Evolutionary conservation across 2,329 filamentous ascomycete species (phyloP).

Genomic region (Daldinia eschscholtzii): DNA sequence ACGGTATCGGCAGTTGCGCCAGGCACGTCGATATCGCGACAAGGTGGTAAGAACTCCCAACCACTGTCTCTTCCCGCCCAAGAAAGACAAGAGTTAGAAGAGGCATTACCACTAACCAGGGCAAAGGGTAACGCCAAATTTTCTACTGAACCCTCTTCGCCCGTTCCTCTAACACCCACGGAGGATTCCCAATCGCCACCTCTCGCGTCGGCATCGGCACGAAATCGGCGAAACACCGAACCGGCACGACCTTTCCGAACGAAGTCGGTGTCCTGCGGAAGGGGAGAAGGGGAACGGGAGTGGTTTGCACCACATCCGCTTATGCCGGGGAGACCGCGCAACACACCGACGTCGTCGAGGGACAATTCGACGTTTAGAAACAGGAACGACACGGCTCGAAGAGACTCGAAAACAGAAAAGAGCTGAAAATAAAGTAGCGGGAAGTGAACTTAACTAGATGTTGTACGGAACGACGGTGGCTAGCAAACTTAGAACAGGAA

Average conservation of each 20-base stretch:
- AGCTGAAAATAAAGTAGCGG: too few relatives aligned
- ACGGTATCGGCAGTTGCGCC: conserved; percentile 16
- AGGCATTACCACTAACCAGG: background rate
- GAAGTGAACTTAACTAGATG: too few relatives aligned
- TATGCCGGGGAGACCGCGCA: conserved; percentile 31
- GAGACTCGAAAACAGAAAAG: background rate
- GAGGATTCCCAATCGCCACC: background rate
- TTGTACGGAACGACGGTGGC: too few relatives aligned
- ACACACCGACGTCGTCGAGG: conserved; percentile 3
- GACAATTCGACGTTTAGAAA: background rate
- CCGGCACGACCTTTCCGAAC: conserved; percentile 9
- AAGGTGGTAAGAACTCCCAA: background rate
- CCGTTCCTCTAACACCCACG: background rate
- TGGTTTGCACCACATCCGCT: conserved; percentile 38
- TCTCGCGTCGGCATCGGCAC: background rate
- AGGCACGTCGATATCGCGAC: background rate
- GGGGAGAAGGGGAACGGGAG: conserved; percentile 7
- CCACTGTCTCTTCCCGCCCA: background rate
- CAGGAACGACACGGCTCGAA: background rate
- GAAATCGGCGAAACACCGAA: conserved; percentile 30
- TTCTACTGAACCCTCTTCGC: conserved; percentile 17
- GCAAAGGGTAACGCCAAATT: too few relatives aligned
- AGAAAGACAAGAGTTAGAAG: background rate
- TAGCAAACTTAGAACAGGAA: too few relatives aligned
- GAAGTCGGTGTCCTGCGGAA: background rate